phyloP scores from a whole-genome alignment of 306 rosid genomes.

The Quillaja saponaria region DNA sequence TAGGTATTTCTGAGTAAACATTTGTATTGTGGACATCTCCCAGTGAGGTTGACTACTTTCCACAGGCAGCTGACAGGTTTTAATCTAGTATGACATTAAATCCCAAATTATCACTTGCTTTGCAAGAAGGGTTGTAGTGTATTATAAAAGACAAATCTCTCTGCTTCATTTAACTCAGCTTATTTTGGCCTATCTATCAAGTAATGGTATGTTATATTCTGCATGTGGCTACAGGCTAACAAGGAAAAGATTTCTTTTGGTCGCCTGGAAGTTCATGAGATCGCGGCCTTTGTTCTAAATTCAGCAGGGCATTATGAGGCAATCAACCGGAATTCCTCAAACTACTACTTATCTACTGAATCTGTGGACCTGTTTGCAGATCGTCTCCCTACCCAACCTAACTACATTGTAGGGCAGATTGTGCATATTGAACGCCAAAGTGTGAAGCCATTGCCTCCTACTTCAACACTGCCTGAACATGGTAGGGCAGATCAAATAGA shows the following conservation, averaged over 20 bases:
- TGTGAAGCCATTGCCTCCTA: slow-evolving; percentile 50
- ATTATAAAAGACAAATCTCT: slow-evolving; percentile 5
- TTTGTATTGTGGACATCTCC: neutral
- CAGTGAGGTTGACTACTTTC: neutral
- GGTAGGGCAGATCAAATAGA: slow-evolving; percentile 43
- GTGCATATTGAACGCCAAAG: slow-evolving; percentile 91
- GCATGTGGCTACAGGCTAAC: slow-evolving; percentile 68
- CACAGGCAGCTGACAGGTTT: neutral
- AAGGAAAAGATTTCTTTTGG: slow-evolving; percentile 92
- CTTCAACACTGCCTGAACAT: slow-evolving; percentile 38
- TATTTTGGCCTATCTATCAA: neutral
- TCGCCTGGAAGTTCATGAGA: slow-evolving; percentile 84
- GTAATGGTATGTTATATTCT: slow-evolving; percentile 1
- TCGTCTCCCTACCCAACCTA: slow-evolving; percentile 72
- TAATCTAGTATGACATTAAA: neutral
- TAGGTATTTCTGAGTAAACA: no score
- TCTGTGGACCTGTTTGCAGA: slow-evolving; percentile 88
- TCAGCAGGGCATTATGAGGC: slow-evolving; percentile 83
- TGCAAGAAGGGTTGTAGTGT: slow-evolving; percentile 20
- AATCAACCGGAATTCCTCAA: slow-evolving; percentile 71
- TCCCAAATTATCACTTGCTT: slow-evolving; percentile 17
- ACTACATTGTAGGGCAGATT: slow-evolving; percentile 95
- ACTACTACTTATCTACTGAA: slow-evolving; percentile 83
- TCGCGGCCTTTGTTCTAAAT: slow-evolving; percentile 87
- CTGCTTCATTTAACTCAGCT: slow-evolving; percentile 2